These are phyloP conservation scores for Didymella segeticola DNA, from an alignment of 2,329 filamentous ascomycete genomes.

Conservation along the genomic window DNA sequence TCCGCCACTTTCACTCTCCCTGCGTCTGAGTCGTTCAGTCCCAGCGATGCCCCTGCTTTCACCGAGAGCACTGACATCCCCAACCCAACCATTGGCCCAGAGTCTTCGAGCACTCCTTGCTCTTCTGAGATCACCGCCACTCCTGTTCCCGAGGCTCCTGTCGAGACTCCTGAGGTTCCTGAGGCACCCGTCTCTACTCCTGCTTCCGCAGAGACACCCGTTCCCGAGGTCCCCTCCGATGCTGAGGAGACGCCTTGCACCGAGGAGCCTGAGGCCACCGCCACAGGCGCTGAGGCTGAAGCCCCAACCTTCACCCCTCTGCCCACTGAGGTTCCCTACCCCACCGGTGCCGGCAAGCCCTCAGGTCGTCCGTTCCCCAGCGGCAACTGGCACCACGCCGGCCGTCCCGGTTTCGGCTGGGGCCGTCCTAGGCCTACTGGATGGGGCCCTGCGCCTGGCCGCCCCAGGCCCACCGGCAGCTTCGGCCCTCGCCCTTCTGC, in stretches of 20 bases:
- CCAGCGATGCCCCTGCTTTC: conserved; percentile 28
- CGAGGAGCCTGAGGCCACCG: background rate
- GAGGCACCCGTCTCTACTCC: background rate
- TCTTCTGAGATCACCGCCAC: conserved; percentile 16
- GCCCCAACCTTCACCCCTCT: conserved; percentile 3
- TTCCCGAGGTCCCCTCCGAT: conserved; percentile 2
- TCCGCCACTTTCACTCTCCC: conserved; percentile 22
- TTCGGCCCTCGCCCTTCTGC: conserved; percentile 12
- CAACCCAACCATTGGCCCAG: conserved; percentile 18
- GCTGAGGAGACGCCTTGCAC: conserved; percentile 15
- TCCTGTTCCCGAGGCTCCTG: background rate
- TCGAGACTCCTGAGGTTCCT: background rate
- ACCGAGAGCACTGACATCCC: conserved; percentile 18
- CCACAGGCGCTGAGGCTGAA: conserved; percentile 6
- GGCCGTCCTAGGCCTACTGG: conserved; percentile 27
- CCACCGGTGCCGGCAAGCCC: conserved; percentile 3
- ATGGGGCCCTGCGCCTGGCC: conserved; percentile 20
- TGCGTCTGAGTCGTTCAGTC: conserved; percentile 23
- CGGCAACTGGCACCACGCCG: conserved; percentile 9
- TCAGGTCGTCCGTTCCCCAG: conserved; percentile 16
- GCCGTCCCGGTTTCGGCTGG: conserved; percentile 20
- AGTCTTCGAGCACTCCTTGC: conserved; percentile 24
- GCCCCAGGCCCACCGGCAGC: conserved; percentile 8
- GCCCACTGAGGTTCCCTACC: background rate
- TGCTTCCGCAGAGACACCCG: background rate